These are phyloP conservation scores for Claviceps monticola DNA, from an alignment of 2,329 filamentous ascomycete species.

Conservation along the genomic window DNA sequence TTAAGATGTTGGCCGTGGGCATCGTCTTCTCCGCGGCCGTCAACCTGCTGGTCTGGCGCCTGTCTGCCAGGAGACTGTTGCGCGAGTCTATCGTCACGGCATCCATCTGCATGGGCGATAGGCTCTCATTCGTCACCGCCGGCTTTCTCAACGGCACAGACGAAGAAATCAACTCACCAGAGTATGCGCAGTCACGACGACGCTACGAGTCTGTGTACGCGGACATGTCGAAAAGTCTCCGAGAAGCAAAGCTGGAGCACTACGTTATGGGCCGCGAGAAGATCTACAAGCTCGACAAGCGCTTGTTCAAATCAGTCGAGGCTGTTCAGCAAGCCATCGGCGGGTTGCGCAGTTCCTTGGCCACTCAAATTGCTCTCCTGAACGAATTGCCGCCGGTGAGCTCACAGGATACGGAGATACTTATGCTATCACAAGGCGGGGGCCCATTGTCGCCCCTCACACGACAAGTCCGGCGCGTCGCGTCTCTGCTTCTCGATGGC, in stretches of 20 bases:
- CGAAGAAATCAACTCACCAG: slow-evolving; percentile 54
- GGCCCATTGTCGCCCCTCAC: slow-evolving; percentile 9
- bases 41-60: slow-evolving; percentile 65
- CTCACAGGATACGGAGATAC: background rate
- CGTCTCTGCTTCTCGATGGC: slow-evolving; percentile 23
- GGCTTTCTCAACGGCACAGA: slow-evolving; percentile 77
- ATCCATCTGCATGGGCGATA: slow-evolving; percentile 63
- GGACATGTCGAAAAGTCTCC: slow-evolving; percentile 60
- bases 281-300: slow-evolving; percentile 65
- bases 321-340: slow-evolving; percentile 78
- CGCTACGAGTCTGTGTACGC: slow-evolving; percentile 55
- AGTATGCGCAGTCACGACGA: slow-evolving; percentile 47
- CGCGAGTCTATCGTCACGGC: slow-evolving; percentile 58
- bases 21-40: slow-evolving; percentile 57
- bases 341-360: slow-evolving; percentile 76
- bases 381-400: slow-evolving; percentile 37
- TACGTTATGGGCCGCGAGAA: slow-evolving; percentile 68
- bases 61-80: slow-evolving; percentile 61
- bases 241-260: slow-evolving; percentile 82
- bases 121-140: slow-evolving; percentile 67
- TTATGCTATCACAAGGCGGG: slow-evolving; percentile 5
- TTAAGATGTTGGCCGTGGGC: slow-evolving; percentile 74
- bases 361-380: slow-evolving; percentile 76
- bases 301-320: slow-evolving; percentile 72
- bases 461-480: slow-evolving; percentile 14